Conservation (phyloP, 2,329 filamentous ascomycete genomes). For the Geosmithia flava region DNA sequence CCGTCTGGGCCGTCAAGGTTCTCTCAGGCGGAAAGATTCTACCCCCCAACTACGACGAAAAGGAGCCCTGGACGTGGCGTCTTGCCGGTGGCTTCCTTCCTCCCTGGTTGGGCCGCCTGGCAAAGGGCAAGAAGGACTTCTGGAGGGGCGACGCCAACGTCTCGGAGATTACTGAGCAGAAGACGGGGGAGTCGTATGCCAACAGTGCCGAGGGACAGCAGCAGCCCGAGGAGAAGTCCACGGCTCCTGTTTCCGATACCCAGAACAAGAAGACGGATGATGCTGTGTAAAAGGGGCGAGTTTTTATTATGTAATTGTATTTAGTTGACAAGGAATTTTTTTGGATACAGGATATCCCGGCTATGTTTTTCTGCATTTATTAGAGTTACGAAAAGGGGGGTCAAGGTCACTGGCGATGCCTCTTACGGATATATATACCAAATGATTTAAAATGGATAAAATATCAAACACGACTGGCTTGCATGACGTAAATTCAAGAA, state of each 20-base stretch:
- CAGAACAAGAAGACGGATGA: background rate
- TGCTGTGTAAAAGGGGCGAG: background rate
- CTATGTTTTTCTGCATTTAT: background rate
- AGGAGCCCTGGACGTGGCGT: slow-evolving; percentile 71
- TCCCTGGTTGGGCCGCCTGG: slow-evolving; percentile 55
- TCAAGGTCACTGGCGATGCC: too few species aligned
- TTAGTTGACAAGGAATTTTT: background rate
- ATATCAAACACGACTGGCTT: too few species aligned
- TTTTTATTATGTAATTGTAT: background rate
- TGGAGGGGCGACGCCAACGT: slow-evolving; percentile 34
- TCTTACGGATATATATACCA: too few species aligned
- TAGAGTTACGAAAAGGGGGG: background rate
- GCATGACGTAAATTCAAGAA: too few species aligned
- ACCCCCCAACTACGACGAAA: slow-evolving; percentile 62
- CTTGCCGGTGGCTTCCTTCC: slow-evolving; percentile 65
- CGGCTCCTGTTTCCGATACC: background rate
- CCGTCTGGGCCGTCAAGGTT: slow-evolving; percentile 57
- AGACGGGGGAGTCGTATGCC: slow-evolving; percentile 11
- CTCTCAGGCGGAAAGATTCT: slow-evolving; percentile 56
- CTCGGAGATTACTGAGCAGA: slow-evolving; percentile 16
- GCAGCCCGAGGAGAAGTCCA: background rate
- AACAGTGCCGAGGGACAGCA: background rate
- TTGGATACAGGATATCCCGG: background rate
- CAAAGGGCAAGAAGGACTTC: slow-evolving; percentile 59
- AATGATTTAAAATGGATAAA: too few species aligned